Evolutionary conservation across 768 basidiomycete species (phyloP), one percentile per base, ranked within the genome.

Genomic region (Termitomyces sp.): DNA sequence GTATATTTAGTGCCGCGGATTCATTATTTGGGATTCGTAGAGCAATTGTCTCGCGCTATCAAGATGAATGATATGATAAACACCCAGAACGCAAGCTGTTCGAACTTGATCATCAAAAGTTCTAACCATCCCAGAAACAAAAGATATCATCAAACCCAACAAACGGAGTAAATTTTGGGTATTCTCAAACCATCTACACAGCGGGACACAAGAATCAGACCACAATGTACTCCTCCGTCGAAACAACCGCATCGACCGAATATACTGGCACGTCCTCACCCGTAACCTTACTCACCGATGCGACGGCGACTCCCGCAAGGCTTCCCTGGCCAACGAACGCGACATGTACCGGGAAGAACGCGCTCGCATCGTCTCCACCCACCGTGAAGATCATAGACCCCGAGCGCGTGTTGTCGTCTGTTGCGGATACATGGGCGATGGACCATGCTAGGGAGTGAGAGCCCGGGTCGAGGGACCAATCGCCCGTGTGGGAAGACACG

Each of bases 311-410:
- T 21, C 94, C 91, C 0, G 88, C 86, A 59, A 96, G 70, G 64
- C 87, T 91, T 8, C 91, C 90, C 62, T 88, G 80, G 0, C 84
- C 88, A 50, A 87, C 84, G 66, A 98, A 98, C 1, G 78, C 71
- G 1, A 96, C 86, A 37, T 79, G 78, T 49, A 99, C 92, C 2
- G 96, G 95, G 91, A 98, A 99, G 76, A 97, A 96, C 10, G 81
- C 82, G 3, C 82, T 85, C 0, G 78, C 71, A 60, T 96, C 94
- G 60, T 93, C 90, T 3, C 92, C 94, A 8, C 84, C 85, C 49
- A 94, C 85, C 42, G 80, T 87, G 73, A 98, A 98, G 64, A 98
- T 91, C 63, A 98, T 76, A n/a, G 85, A 90, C 9, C 96, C 96
- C 1, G 86, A 87, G 35, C 82, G 79, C 23, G 75, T 79, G 30